phyloP scores from a whole-genome alignment of 148 eudicot species.

The Vaccinium macrocarpon region DNA sequence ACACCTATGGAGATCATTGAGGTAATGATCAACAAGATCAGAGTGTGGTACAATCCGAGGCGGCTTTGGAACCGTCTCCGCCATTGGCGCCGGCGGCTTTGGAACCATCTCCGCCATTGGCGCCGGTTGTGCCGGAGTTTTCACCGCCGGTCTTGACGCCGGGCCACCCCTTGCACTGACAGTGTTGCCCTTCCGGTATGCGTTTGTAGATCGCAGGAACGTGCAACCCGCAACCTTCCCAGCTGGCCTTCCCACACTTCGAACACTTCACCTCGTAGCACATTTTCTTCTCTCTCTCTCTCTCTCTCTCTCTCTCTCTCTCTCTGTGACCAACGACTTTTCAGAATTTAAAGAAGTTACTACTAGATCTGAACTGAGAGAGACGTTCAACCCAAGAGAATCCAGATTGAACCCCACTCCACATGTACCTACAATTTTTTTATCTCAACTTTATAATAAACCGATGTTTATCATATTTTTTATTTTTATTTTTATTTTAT shows the following conservation, averaged over 20 bases:
- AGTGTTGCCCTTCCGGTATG: slow-evolving; percentile 47
- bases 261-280: slow-evolving; percentile 47
- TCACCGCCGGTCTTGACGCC: slow-evolving; percentile 28
- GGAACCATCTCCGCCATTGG: background rate
- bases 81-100: background rate
- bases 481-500: too few species aligned
- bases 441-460: too few species aligned
- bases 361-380: too few species aligned
- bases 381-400: too few species aligned
- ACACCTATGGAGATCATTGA: background rate
- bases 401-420: too few species aligned
- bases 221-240: slow-evolving; percentile 53
- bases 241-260: slow-evolving; percentile 41
- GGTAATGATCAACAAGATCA: background rate
- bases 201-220: slow-evolving; percentile 43
- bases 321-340: background rate
- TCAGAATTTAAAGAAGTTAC: background rate
- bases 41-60: slow-evolving; percentile 15
- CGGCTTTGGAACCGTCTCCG: background rate
- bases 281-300: slow-evolving; percentile 23
- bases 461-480: too few species aligned
- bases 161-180: slow-evolving; percentile 50
- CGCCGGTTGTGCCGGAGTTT: background rate
- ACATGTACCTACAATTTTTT: too few species aligned
- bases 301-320: background rate